Evolutionary conservation across 2,329 filamentous ascomycete genomes (phyloP), one percentile per base, ranked within the genome.

Genomic region (Ceratocystis colombiana): DNA sequence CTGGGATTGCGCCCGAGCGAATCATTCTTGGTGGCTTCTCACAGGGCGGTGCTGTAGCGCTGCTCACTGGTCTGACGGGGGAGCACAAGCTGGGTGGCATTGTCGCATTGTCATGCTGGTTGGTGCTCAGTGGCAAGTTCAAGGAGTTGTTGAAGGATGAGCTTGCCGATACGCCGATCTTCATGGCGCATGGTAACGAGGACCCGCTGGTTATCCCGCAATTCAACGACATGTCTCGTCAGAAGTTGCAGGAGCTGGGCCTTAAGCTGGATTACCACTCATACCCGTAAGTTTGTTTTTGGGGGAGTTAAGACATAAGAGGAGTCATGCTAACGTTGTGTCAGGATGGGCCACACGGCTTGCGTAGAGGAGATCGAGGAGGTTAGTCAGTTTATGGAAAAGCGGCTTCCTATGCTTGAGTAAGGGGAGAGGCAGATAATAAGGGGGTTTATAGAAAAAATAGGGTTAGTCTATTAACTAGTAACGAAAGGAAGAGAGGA

Each of bases 21-120:
- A 91, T 99, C 72, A 84, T 97, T 20, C 77, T 97, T 5, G 93
- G 89, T 44, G 89, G 89, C 50, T 94, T 93, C 79, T 89, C 85
- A 28, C 85, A 97, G 76, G 93, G 93, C 68, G 93, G 90, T 64
- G 91, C 91, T 66, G 90, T 96, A 80, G 85, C 90, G 22, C 76
- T 97, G 48, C 84, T 96, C 72, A 81, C 88, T 0, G 92, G 90
- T 4, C 77, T 96, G 53, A 96, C 91, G 3, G 83, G 79, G 70
- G 80, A 82, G 59, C 80, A 83, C 71, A 90, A 90, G 76, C 79
- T 97, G 17, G 93, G 85, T n/a, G 93, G 92, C 69, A 88, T 97
- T 69, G 87, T 96, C 69, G 90, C 87, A 6, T 77, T 97, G 69
- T 94, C 89, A 12, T 88, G 85, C 71, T 97, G 95, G 76, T 77